A percentile compares a stretch with the other conserved stretches of the same genome.
phyloP scores from a whole-genome alignment of 805 yeast genomes.

The Hermanozyma aechmeae region DNA sequence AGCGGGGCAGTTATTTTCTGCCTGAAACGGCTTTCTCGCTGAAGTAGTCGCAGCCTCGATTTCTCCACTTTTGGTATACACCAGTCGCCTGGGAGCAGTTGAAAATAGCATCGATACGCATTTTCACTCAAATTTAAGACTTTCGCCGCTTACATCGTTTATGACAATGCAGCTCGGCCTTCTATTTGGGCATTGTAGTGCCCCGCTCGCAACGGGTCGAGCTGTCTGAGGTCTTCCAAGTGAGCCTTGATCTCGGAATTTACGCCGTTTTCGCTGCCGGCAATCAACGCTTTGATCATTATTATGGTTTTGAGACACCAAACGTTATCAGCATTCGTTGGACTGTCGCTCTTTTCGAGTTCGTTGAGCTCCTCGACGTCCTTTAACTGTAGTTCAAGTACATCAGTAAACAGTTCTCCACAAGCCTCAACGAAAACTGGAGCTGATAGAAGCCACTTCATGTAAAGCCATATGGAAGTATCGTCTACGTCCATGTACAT shows the following conservation, averaged over 20 bases:
- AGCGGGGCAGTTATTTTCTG: no score
- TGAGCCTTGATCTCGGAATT: conserved; percentile 21
- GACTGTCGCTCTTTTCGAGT: conserved; percentile 59
- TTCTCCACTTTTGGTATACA: no score
- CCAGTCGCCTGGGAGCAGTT: no score
- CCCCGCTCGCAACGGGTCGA: conserved; percentile 59
- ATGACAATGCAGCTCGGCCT: conserved; percentile 6
- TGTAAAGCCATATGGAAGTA: conserved; percentile 86
- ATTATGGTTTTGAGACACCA: conserved; percentile 70
- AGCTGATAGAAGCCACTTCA: conserved; percentile 64
- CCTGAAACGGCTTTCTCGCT: no score
- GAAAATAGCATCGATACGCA: no score
- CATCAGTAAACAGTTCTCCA: conserved; percentile 4
- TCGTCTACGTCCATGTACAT: conserved; percentile 91
- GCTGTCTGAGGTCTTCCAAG: conserved; percentile 35
- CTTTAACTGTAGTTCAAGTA: conserved; percentile 37
- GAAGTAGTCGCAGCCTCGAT: no score
- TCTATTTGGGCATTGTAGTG: conserved; percentile 40
- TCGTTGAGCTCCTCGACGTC: conserved; percentile 56
- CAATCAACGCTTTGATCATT: conserved; percentile 29
- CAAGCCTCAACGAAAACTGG: conserved; percentile 21
- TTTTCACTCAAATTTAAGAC: no score
- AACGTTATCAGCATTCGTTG: conserved; percentile 42
- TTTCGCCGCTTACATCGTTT: no score
- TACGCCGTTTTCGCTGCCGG: conserved; percentile 2